Conservation (phyloP, 1,284 basidiomycete genomes). For the Cryptococcus amylolentus region DNA sequence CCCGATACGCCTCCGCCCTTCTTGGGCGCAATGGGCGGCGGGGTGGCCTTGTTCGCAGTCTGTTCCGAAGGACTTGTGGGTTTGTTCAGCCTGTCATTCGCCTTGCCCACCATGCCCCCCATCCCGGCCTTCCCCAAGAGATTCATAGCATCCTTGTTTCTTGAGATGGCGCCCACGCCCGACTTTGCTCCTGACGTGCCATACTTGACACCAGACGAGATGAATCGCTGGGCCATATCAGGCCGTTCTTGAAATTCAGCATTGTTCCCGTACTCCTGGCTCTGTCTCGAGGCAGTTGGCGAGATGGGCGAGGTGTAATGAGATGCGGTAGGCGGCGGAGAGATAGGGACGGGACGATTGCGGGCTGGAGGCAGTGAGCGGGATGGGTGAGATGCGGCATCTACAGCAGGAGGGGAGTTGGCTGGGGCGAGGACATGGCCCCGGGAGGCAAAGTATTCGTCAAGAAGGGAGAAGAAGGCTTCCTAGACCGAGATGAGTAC, state of each 20-base stretch:
- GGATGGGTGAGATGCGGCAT: constrained; percentile 2
- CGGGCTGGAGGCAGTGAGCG: not conserved
- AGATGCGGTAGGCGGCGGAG: constrained; percentile 3
- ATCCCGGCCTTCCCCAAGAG: constrained; percentile 27
- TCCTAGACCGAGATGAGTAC: constrained; percentile 17
- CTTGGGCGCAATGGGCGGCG: constrained; percentile 19
- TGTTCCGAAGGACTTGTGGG: constrained; percentile 2
- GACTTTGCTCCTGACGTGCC: constrained; percentile 22
- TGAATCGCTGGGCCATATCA: constrained; percentile 27
- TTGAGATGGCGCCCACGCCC: constrained; percentile 21
- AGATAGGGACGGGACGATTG: not conserved
- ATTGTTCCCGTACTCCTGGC: not conserved
- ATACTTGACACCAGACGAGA: constrained; percentile 25
- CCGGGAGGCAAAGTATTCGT: constrained; percentile 47
- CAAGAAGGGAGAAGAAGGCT: constrained; percentile 46
- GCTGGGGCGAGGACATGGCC: constrained; percentile 25
- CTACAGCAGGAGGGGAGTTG: not conserved
- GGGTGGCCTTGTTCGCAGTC: constrained; percentile 4
- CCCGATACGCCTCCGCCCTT: constrained; percentile 25
- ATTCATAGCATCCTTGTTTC: constrained; percentile 30
- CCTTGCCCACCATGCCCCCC: constrained; percentile 23
- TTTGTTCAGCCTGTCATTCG: constrained; percentile 17
- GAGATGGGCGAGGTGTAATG: constrained; percentile 2
- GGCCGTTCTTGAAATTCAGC: constrained; percentile 8
- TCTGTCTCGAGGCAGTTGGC: not conserved